Evolutionary conservation across 768 basidiomycete species (phyloP), one percentile per base, ranked within the genome.

Genomic region (Rhodotorula toruloides): DNA sequence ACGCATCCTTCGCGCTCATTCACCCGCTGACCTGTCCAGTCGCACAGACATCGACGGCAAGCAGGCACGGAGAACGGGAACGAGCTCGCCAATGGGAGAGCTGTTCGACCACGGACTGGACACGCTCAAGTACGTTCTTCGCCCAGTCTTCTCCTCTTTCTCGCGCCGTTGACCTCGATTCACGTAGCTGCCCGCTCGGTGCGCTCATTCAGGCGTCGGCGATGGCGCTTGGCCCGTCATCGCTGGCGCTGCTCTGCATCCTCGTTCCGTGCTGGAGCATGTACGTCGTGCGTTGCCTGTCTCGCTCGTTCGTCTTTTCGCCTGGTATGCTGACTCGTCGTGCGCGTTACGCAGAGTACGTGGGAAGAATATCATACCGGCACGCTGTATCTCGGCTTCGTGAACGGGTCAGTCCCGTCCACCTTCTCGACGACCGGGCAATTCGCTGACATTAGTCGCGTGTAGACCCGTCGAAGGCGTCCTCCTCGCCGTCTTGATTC

Each of bases 321-420:
- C 10, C 16, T 17, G 42, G 22, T 10, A 16, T 8, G 17, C 42
- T 17, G 42, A 22, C 9, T 4, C 22, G 42, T 19, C 42, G 8
- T 39, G 37, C 36, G 7, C 21, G 32, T 17, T 10, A 16, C 29
- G 17, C 29, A 32, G 6, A 49, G 54, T 53, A 69, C 67, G 11
- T 69, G 68, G 68, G 63, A 70, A 29, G 68, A 70, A 47, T 70
- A 40, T 31, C 63, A 70, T 54, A 70, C 68, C 10, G 63, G 63
- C 13, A 70, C 63, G 21, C 63, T 70, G 9, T 67, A 39, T 43
- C 58, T 56, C 3, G 69, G 69, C 16, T 66, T 34, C 58, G 48
- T 71, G 34, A 71, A 71, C 44, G 69, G 61, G 61, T 32, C n/a
- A 16, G 58, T 19, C 21, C 7, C 12, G 21, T 16, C 3, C 43